These are phyloP conservation scores for Lyophyllum semitale DNA, from an alignment of 768 basidiomycete species.

Conservation along the genomic window DNA sequence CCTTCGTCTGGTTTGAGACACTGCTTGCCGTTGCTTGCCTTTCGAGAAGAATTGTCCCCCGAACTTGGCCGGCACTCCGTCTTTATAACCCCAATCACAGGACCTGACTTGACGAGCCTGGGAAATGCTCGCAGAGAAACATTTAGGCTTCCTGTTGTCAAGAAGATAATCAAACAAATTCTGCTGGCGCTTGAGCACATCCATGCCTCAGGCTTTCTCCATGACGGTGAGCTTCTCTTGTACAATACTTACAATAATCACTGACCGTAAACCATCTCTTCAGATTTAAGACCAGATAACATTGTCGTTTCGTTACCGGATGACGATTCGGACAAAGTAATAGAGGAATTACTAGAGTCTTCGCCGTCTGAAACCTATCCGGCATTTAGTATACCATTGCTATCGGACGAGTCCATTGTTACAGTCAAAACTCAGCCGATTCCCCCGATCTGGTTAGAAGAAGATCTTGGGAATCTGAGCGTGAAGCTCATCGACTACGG, in stretches of 20 bases:
- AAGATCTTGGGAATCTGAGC: not conserved
- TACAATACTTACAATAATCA: not conserved
- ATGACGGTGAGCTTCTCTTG: not conserved
- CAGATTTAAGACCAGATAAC: not conserved
- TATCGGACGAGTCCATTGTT: not conserved
- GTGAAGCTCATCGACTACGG: conserved; percentile 4
- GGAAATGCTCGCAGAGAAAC: not conserved
- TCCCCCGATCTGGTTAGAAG: not conserved
- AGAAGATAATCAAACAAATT: not conserved
- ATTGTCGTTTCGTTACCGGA: not conserved
- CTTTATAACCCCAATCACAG: not conserved
- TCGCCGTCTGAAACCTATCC: not conserved
- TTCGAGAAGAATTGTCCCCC: not conserved
- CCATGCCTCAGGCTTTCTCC: not conserved
- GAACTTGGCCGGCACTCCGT: not conserved
- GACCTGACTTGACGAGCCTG: not conserved
- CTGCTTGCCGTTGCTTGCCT: not conserved
- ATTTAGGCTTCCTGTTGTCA: not conserved
- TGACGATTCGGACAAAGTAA: not conserved
- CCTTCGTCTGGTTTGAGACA: not conserved
- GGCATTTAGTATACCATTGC: not conserved
- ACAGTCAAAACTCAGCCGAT: conserved; percentile 1
- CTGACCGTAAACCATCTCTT: not conserved
- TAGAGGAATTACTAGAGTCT: not conserved
- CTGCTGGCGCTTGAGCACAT: not conserved